phyloP scores from a whole-genome alignment of 495 filamentous ascomycete species.

The Podospora fimiseda region DNA sequence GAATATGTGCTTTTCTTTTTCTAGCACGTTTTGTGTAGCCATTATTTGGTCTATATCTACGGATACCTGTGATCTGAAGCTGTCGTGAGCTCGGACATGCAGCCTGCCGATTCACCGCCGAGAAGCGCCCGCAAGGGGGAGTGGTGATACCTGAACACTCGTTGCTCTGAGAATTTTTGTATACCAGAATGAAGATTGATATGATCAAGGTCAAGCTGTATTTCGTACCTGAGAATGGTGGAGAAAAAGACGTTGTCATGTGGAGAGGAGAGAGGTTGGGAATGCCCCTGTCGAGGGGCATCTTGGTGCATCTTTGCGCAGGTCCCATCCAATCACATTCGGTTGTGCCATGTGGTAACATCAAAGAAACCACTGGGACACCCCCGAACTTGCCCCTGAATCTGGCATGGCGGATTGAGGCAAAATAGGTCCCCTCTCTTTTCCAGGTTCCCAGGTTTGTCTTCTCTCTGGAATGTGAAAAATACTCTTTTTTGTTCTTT shows the following conservation, averaged over 20 bases:
- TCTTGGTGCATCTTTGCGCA: neutral
- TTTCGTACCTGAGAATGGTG: too few relatives aligned
- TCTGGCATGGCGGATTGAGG: conserved; percentile 12
- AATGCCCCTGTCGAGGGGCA: conserved; percentile 9
- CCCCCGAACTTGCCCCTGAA: conserved; percentile 23
- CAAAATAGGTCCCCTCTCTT: conserved; percentile 4
- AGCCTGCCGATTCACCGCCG: neutral
- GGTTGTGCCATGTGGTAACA: conserved; percentile 11
- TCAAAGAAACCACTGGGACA: conserved; percentile 9
- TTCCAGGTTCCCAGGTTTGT: neutral
- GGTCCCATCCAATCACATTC: conserved; percentile 17
- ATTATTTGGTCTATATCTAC: too few relatives aligned
- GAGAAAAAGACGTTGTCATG: neutral
- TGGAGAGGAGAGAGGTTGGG: neutral
- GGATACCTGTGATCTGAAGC: too few relatives aligned
- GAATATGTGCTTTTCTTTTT: neutral
- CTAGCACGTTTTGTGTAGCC: neutral
- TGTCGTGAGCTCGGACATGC: neutral
- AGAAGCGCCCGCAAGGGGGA: neutral
- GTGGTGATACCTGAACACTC: neutral
- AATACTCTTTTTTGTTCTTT: conserved; percentile 4
- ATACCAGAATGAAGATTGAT: too few relatives aligned
- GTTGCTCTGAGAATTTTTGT: too few relatives aligned
- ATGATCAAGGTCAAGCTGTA: too few relatives aligned
- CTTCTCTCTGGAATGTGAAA: neutral